Percentiles rank a stretch among this genome's conserved stretches.
phyloP scores from a whole-genome alignment of 139 green algal species.

The Closterium sp. region DNA sequence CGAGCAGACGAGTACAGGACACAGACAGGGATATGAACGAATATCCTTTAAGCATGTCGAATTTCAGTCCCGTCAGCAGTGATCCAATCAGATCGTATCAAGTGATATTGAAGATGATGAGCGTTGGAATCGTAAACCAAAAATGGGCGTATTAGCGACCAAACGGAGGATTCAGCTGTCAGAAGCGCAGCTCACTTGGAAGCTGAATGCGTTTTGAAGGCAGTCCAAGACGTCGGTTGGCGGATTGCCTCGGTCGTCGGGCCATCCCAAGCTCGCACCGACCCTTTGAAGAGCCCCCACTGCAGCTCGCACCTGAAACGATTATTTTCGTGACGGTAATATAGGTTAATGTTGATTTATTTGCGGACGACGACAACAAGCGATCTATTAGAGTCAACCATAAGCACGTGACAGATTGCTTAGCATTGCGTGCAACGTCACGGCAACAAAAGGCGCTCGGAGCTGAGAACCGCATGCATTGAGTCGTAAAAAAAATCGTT shows the following conservation, averaged over 20 bases:
- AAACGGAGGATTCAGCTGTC: too few relatives aligned
- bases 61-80: background rate
- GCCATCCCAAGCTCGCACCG: background rate
- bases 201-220: slow-evolving; percentile 21
- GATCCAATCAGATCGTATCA: background rate
- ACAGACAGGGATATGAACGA: background rate
- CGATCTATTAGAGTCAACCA: background rate
- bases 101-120: too few relatives aligned
- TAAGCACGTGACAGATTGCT: background rate
- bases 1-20: background rate
- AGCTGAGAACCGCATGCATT: background rate
- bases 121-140: background rate
- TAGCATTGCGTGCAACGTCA: background rate
- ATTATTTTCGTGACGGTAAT: background rate
- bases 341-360: background rate
- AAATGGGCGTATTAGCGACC: background rate
- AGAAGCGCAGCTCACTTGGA: slow-evolving; percentile 18
- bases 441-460: background rate
- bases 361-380: background rate
- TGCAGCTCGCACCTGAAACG: slow-evolving; percentile 20
- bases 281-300: slow-evolving; percentile 3
- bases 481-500: background rate
- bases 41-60: background rate
- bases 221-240: slow-evolving; percentile 34
- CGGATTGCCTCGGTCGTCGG: background rate